Evolutionary conservation across 176 grass and related monocot genomes (phyloP).

Genomic region (Oropetium thomaeum): DNA sequence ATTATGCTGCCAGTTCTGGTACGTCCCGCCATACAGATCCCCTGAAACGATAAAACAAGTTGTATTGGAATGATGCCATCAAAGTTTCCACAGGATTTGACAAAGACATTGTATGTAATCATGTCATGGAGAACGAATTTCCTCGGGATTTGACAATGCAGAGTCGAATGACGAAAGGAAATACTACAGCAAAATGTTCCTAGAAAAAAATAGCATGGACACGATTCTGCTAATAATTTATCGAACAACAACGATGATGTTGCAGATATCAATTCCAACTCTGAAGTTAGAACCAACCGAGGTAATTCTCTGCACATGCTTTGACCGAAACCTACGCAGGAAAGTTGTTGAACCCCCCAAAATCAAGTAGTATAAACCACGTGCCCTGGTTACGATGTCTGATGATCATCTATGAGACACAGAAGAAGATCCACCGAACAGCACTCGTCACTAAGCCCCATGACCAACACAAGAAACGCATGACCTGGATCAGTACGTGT

Average conservation of each 20-base stretch:
- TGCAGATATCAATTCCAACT: too few relatives aligned
- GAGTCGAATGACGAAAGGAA: conserved; percentile 11
- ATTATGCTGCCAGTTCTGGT: conserved; percentile 87
- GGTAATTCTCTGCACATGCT: neutral
- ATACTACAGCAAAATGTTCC: neutral
- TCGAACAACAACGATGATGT: too few relatives aligned
- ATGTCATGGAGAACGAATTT: neutral
- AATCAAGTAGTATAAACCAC: neutral
- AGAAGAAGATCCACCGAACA: neutral
- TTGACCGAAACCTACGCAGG: neutral
- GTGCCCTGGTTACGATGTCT: neutral
- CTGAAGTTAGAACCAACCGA: too few relatives aligned
- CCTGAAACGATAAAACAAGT: conserved; percentile 48
- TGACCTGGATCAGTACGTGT: neutral
- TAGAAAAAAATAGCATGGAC: too few relatives aligned
- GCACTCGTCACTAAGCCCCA: neutral
- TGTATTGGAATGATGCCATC: neutral
- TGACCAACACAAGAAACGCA: neutral
- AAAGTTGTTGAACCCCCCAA: neutral
- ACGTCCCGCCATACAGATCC: conserved; percentile 55
- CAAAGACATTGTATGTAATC: too few relatives aligned
- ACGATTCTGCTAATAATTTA: too few relatives aligned
- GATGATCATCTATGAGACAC: neutral
- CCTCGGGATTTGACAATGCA: neutral
- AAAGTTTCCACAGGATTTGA: too few relatives aligned